Evolutionary conservation across 768 basidiomycete genomes (phyloP).

Genomic region (Mycena indigotica): DNA sequence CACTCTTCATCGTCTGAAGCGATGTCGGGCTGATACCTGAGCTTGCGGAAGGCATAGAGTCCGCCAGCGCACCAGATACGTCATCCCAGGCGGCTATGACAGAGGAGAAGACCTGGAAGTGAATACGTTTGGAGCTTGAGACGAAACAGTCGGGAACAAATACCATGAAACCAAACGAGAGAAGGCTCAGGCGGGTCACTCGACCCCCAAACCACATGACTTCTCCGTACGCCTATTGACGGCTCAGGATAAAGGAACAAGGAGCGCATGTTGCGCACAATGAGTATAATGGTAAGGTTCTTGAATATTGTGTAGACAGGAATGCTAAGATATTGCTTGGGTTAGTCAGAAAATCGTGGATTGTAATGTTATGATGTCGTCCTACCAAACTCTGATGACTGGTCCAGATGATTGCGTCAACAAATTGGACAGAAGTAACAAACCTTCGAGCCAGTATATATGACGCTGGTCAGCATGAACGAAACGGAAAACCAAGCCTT

Average conservation of each 20-base stretch:
- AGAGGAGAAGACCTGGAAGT: constrained; percentile 86
- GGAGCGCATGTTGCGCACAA: constrained; percentile 47
- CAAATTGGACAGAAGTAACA: too few species aligned
- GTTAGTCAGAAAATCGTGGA: background rate
- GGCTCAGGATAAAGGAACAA: constrained; percentile 5
- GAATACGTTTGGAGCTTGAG: background rate
- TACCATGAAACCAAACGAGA: constrained; percentile 93
- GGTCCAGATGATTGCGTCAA: too few species aligned
- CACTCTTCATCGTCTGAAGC: constrained; percentile 45
- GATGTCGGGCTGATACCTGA: constrained; percentile 36
- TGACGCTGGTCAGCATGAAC: constrained; percentile 87
- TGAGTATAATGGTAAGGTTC: constrained; percentile 98
- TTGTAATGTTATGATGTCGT: constrained; percentile 14
- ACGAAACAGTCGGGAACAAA: background rate
- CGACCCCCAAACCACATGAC: constrained; percentile 94
- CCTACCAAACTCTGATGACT: constrained; percentile 89
- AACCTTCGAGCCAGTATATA: constrained; percentile 99
- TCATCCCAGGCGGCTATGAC: constrained; percentile 97
- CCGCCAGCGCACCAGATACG: constrained; percentile 51
- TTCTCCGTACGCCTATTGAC: constrained; percentile 96
- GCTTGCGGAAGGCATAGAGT: constrained; percentile 37
- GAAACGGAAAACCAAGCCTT: constrained; percentile 96
- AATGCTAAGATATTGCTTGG: constrained; percentile 93
- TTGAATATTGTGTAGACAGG: constrained; percentile 98
- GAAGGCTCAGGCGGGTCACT: constrained; percentile 84